Evolutionary conservation across 2,329 filamentous ascomycete species (phyloP).

Genomic region (Trematosphaeria pertusa): DNA sequence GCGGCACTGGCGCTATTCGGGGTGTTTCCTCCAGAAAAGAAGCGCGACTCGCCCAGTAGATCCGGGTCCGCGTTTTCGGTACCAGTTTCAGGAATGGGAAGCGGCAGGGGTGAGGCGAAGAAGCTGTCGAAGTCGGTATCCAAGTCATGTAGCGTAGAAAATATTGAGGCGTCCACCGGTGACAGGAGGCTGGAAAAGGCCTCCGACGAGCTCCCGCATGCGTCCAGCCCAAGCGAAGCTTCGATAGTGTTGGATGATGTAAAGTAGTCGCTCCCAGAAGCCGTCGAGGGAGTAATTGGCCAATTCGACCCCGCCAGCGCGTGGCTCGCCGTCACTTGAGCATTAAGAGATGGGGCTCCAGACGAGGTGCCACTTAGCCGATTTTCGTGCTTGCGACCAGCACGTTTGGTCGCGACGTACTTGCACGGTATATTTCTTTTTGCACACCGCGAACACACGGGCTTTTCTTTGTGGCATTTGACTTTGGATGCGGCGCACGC

Average conservation of each 20-base stretch:
- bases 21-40: background rate
- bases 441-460: slow-evolving; percentile 18
- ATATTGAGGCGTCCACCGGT: background rate
- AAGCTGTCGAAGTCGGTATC: slow-evolving; percentile 19
- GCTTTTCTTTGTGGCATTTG: slow-evolving; percentile 44
- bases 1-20: background rate
- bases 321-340: background rate
- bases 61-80: background rate
- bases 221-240: background rate
- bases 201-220: background rate
- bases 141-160: background rate
- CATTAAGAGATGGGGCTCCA: background rate
- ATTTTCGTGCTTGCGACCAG: slow-evolving; percentile 27
- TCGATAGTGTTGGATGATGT: background rate
- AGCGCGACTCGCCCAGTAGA: background rate
- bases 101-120: slow-evolving; percentile 18
- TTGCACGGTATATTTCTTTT: slow-evolving; percentile 35
- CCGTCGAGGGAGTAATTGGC: background rate
- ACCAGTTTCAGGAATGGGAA: slow-evolving; percentile 2
- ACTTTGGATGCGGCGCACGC: slow-evolving; percentile 48
- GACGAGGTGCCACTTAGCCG: slow-evolving; percentile 1
- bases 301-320: background rate
- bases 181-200: background rate
- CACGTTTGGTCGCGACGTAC: slow-evolving; percentile 41
- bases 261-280: background rate